A percentile compares a stretch with the other conserved stretches of the same genome.
phyloP scores from a whole-genome alignment of 345 rosid genomes.

The Isatis tinctoria region DNA sequence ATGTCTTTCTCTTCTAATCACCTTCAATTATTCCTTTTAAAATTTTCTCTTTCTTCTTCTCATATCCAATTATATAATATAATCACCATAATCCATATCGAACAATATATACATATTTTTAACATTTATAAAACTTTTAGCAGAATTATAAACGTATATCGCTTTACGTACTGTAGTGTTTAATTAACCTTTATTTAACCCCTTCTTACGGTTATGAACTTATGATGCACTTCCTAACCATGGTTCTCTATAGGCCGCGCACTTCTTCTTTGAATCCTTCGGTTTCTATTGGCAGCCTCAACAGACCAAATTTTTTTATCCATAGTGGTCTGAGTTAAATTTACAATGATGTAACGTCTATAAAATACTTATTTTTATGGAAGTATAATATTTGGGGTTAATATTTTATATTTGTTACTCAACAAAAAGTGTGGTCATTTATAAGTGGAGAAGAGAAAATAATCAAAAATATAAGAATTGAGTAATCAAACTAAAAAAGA shows the following conservation, averaged over 20 bases:
- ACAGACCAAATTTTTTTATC: too few species aligned
- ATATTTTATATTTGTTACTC: background rate
- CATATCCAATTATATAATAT: background rate
- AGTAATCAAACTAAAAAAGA: too few species aligned
- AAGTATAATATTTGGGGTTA: background rate
- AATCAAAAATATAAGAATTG: too few species aligned
- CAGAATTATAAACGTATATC: background rate
- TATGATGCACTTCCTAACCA: background rate
- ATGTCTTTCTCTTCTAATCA: slow-evolving; percentile 6
- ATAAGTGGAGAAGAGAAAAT: too few species aligned
- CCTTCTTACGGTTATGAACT: background rate
- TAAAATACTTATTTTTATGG: background rate
- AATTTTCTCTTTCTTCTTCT: background rate
- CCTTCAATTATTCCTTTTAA: background rate
- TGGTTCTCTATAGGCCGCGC: background rate
- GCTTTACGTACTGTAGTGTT: background rate
- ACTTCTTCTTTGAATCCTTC: background rate
- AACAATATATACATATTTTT: background rate
- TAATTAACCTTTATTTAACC: too few species aligned
- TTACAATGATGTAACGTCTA: background rate
- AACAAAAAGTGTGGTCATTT: too few species aligned
- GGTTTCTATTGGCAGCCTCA: background rate
- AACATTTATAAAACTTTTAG: background rate
- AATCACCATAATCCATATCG: background rate
- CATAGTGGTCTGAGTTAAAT: too few species aligned